Conservation (phyloP, 768 basidiomycete genomes). For the Dioszegia aurantiaca region DNA sequence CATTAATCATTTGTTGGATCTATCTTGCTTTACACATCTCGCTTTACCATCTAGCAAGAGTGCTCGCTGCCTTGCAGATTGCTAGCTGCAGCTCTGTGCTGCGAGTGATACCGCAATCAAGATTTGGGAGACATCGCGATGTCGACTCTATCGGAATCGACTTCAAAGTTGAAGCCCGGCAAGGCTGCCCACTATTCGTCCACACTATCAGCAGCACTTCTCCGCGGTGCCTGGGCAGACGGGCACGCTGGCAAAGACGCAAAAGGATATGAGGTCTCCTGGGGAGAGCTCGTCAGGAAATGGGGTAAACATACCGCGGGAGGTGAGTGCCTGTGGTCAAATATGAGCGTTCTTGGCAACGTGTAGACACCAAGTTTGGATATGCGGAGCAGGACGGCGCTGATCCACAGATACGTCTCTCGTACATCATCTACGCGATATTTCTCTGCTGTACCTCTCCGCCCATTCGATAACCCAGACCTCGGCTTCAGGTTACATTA, state of each 20-base stretch:
- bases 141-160: neutral
- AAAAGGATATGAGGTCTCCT: constrained; percentile 43
- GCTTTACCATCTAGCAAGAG: no score
- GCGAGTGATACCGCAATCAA: no score
- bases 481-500: constrained; percentile 29
- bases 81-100: no score
- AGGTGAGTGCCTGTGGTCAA: no score
- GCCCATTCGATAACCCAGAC: constrained; percentile 21
- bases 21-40: no score
- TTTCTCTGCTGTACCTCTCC: constrained; percentile 42
- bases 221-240: constrained; percentile 48
- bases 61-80: no score
- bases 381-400: neutral
- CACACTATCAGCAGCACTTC: constrained; percentile 36
- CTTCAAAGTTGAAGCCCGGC: constrained; percentile 11
- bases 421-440: constrained; percentile 42
- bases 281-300: constrained; percentile 48
- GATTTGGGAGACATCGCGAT: no score
- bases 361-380: no score
- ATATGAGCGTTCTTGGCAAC: no score
- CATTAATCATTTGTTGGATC: no score
- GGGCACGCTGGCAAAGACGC: constrained; percentile 33
- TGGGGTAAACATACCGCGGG: constrained; percentile 52
- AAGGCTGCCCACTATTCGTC: constrained; percentile 47
- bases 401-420: constrained; percentile 33